Conservation (phyloP, 306 rosid species). For the Vigna hirtella region DNA sequence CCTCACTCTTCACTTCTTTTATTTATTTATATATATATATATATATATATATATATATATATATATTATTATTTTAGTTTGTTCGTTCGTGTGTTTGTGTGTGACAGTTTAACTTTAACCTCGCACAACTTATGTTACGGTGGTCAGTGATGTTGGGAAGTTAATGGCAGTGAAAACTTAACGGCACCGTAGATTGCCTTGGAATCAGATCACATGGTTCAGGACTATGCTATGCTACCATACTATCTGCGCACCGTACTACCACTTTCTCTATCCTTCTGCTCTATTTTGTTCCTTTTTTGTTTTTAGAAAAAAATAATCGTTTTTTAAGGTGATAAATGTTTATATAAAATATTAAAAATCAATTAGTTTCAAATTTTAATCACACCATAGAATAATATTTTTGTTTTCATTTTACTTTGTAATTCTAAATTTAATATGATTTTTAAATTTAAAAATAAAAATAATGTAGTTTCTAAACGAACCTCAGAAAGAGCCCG, state of each 20-base stretch:
- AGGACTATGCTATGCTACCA: background rate
- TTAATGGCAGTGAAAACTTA: slow-evolving; percentile 15
- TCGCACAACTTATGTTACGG: background rate
- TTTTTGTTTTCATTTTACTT: no score
- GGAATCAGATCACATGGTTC: slow-evolving; percentile 36
- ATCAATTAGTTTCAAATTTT: no score
- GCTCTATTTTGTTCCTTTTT: background rate
- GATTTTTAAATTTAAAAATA: no score
- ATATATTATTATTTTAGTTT: background rate
- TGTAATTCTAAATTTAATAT: no score
- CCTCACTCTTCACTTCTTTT: background rate
- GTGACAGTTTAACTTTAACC: background rate
- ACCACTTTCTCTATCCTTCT: background rate
- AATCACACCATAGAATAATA: no score
- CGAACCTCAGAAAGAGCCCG: no score
- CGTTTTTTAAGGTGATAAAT: no score
- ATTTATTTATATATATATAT: background rate
- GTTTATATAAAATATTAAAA: no score
- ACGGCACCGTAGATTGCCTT: slow-evolving; percentile 14
- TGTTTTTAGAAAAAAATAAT: background rate
- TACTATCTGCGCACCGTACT: background rate
- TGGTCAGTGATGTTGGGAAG: slow-evolving; percentile 11
- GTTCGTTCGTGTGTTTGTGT: background rate
- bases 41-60: no score
- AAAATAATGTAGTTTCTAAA: no score